Percentiles rank a stretch among this genome's conserved stretches.
phyloP scores from a whole-genome alignment of 805 yeast genomes.

The Danielozyma ontarioensis region DNA sequence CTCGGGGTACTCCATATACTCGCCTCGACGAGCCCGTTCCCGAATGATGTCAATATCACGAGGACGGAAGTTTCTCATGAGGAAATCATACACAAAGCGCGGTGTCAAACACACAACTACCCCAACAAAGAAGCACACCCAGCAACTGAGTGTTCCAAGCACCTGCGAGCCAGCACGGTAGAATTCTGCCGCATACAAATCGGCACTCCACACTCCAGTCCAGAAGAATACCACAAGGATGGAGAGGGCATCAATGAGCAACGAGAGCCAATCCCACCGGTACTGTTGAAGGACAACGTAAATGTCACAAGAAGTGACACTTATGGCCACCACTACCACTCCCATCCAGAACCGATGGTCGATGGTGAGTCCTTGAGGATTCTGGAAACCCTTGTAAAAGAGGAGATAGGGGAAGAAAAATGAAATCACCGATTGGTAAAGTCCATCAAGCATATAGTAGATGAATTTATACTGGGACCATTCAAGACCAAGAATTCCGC shows the following conservation, averaged over 20 bases:
- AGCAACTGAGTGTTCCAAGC: conserved; percentile 57
- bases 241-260: conserved; percentile 49
- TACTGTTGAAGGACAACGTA: conserved; percentile 64
- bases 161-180: conserved; percentile 60
- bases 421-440: conserved; percentile 65
- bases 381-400: conserved; percentile 37
- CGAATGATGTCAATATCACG: conserved; percentile 67
- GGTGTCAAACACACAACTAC: conserved; percentile 55
- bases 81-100: conserved; percentile 47
- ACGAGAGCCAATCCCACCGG: conserved; percentile 74
- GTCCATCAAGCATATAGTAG: conserved; percentile 62
- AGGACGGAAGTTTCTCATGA: conserved; percentile 52
- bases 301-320: conserved; percentile 60
- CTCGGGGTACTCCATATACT: conserved; percentile 42
- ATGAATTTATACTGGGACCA: conserved; percentile 59
- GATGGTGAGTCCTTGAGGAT: conserved; percentile 50
- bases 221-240: conserved; percentile 59
- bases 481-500: conserved; percentile 60
- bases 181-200: conserved; percentile 49
- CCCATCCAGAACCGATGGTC: conserved; percentile 75
- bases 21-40: conserved; percentile 52
- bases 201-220: conserved; percentile 75
- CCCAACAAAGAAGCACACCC: conserved; percentile 61
- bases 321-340: conserved; percentile 51
- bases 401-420: conserved; percentile 64